A percentile compares a stretch with the other conserved stretches of the same genome.
Evolutionary conservation across 2,329 filamentous ascomycete genomes (phyloP).

Genomic region (Cladosporium sp.): DNA sequence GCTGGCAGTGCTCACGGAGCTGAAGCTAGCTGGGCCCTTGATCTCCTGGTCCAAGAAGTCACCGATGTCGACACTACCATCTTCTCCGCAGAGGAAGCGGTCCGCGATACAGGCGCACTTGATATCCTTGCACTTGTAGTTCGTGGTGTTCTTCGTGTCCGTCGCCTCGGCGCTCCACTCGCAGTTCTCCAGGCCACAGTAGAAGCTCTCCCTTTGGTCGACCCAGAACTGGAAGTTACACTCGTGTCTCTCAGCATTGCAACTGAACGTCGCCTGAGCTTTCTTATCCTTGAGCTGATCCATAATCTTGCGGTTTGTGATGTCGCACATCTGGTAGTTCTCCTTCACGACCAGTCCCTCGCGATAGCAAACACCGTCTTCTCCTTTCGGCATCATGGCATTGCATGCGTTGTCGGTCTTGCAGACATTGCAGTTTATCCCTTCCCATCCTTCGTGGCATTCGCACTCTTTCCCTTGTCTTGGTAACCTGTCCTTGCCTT

Average conservation of each 20-base stretch:
- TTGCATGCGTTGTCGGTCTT: slow-evolving; percentile 79
- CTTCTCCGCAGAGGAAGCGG: slow-evolving; percentile 90
- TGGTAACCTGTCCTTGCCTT: slow-evolving; percentile 75
- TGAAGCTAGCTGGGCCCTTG: slow-evolving; percentile 82
- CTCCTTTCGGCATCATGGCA: slow-evolving; percentile 77
- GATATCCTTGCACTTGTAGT: slow-evolving; percentile 81
- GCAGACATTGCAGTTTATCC: slow-evolving; percentile 97
- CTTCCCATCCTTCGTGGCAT: slow-evolving; percentile 90
- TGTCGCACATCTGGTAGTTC: slow-evolving; percentile 97
- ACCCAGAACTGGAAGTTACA: slow-evolving; percentile 99
- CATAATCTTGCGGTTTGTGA: slow-evolving; percentile 92
- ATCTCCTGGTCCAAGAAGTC: slow-evolving; percentile 85
- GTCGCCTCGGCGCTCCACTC: slow-evolving; percentile 68
- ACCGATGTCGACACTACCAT: slow-evolving; percentile 85
- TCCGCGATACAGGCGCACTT: slow-evolving; percentile 85
- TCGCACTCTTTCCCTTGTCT: slow-evolving; percentile 71
- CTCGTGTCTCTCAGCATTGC: slow-evolving; percentile 68
- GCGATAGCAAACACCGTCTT: slow-evolving; percentile 87
- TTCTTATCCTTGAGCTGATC: slow-evolving; percentile 80
- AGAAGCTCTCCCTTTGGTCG: slow-evolving; percentile 90
- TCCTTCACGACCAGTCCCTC: slow-evolving; percentile 87
- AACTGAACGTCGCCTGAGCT: slow-evolving; percentile 93
- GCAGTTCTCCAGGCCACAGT: slow-evolving; percentile 85
- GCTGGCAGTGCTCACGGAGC: slow-evolving; percentile 60
- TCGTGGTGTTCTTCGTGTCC: slow-evolving; percentile 73